Evolutionary conservation across 1,139 yeast species (phyloP).

Genomic region (Blastobotrys elegans): DNA sequence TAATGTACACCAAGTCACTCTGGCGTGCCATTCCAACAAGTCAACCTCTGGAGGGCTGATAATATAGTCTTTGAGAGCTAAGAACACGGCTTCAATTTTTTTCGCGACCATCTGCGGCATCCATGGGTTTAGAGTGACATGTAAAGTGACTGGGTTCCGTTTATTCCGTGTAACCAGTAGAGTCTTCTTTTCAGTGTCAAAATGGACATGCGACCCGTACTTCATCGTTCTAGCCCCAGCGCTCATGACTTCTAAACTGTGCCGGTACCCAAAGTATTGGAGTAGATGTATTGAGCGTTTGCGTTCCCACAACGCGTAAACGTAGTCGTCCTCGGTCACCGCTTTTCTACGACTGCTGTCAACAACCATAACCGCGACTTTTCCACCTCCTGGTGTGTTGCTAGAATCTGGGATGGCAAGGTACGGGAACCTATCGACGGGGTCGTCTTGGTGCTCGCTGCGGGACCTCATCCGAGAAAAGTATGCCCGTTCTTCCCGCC

Average conservation of each 20-base stretch:
- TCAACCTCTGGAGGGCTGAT: neutral
- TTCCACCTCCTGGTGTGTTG: neutral
- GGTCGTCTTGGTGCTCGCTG: neutral
- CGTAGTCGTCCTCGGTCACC: neutral
- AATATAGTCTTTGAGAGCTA: neutral
- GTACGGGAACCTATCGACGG: no score
- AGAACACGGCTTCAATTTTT: neutral
- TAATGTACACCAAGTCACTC: neutral
- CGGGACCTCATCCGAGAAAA: neutral
- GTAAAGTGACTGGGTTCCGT: neutral
- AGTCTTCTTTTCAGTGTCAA: neutral
- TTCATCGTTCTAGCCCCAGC: neutral
- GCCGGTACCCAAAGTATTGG: neutral
- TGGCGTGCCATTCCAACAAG: neutral
- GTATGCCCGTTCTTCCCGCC: neutral
- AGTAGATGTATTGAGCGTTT: neutral
- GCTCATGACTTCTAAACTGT: neutral
- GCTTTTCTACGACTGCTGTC: neutral
- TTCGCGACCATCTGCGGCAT: slow-evolving; percentile 6
- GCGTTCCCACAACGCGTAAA: neutral
- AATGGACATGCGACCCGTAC: neutral
- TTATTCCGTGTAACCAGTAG: neutral
- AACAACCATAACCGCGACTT: neutral
- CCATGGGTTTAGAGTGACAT: neutral
- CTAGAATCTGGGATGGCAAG: neutral